Percentiles rank a stretch among this genome's conserved stretches.
Conservation (phyloP, 2,329 filamentous ascomycete species). For the Corniculantispora saksenae region DNA sequence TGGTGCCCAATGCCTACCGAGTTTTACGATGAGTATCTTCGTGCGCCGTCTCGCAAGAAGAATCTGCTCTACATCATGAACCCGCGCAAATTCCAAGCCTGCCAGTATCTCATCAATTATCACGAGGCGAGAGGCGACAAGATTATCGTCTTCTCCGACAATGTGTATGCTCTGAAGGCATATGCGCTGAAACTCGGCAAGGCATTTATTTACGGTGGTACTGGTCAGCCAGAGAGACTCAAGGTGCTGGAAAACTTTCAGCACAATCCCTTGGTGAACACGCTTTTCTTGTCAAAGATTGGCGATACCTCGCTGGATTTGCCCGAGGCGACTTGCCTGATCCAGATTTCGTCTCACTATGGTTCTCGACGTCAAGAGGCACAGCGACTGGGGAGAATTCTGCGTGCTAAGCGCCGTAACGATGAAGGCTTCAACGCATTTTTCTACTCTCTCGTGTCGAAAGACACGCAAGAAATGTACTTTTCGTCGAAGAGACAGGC, state of each 20-base stretch:
- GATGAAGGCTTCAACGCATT: conserved; percentile 99
- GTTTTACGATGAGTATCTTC: conserved; percentile 93
- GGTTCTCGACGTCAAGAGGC: conserved; percentile 96
- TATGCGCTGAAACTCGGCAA: conserved; percentile 85
- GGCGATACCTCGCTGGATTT: conserved; percentile 97
- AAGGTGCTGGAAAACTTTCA: conserved; percentile 92
- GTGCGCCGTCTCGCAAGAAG: conserved; percentile 56
- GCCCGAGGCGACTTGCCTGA: conserved; percentile 92
- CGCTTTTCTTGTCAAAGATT: conserved; percentile 95
- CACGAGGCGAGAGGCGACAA: conserved; percentile 95
- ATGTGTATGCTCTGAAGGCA: conserved; percentile 85
- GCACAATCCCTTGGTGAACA: conserved; percentile 85
- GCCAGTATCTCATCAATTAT: conserved; percentile 97
- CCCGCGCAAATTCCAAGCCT: conserved; percentile 93
- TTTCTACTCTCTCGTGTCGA: conserved; percentile 96
- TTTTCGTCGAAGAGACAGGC: conserved; percentile 96
- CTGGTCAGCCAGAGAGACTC: conserved; percentile 80
- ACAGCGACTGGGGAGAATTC: conserved; percentile 86
- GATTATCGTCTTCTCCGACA: conserved; percentile 97
- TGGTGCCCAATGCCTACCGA: conserved; percentile 99
- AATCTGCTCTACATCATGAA: conserved; percentile 89
- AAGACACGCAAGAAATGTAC: conserved; percentile 97
- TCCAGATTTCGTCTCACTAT: conserved; percentile 97
- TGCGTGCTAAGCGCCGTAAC: conserved; percentile 91
- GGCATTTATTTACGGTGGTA: conserved; percentile 89